phyloP scores from a whole-genome alignment of 495 filamentous ascomycete genomes.

The Rostrohypoxylon terebratum region DNA sequence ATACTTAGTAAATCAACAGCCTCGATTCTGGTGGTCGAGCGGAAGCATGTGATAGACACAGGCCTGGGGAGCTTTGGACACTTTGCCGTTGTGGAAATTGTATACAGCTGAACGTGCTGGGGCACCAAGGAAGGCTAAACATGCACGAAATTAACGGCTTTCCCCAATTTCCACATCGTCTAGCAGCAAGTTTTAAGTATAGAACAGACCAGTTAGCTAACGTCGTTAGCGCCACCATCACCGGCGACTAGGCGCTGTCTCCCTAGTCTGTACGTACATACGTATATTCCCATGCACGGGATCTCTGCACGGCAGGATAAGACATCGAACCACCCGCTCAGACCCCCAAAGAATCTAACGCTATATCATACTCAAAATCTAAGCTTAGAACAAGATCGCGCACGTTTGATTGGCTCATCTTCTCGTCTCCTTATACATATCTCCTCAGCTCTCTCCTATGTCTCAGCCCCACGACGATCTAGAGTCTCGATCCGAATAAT shows the following conservation, averaged over 20 bases:
- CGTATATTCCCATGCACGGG: no score
- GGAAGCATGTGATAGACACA: background rate
- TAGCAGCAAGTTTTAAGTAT: constrained; percentile 2
- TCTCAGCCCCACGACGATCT: background rate
- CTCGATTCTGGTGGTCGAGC: background rate
- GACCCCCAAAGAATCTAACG: background rate
- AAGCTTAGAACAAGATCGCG: constrained; percentile 12
- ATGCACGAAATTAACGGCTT: background rate
- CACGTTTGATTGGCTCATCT: background rate
- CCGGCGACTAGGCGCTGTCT: background rate
- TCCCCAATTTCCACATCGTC: background rate
- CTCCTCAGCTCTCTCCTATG: constrained; percentile 3
- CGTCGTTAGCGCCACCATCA: constrained; percentile 2
- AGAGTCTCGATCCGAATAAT: background rate
- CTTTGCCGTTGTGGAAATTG: background rate
- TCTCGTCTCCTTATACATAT: background rate
- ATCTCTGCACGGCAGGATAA: background rate
- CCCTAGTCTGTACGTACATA: background rate
- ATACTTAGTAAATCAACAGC: background rate
- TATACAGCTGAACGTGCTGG: background rate
- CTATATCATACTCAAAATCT: background rate
- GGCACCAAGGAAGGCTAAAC: background rate
- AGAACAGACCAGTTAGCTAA: background rate
- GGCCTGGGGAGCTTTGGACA: background rate
- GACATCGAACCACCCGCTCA: background rate